Percentiles rank a stretch among this genome's conserved stretches.
phyloP scores from a whole-genome alignment of 768 basidiomycete genomes.

The Lepiota venenata region DNA sequence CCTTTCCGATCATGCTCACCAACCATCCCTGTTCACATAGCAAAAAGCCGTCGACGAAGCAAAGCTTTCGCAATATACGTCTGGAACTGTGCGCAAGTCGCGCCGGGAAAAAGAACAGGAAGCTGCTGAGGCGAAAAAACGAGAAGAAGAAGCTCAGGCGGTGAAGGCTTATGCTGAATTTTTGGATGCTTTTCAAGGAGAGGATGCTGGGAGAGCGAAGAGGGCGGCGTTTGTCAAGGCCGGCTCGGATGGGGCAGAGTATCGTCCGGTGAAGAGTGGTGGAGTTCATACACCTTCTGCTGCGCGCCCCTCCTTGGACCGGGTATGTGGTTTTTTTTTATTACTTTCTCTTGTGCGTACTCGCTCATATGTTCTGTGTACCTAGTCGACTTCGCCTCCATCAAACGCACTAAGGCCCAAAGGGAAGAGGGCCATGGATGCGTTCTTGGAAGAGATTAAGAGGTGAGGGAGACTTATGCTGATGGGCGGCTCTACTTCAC shows the following conservation, averaged over 20 bases:
- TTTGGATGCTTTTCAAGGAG: constrained; percentile 79
- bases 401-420: constrained; percentile 64
- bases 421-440: constrained; percentile 95
- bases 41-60: constrained; percentile 83
- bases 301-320: constrained; percentile 10
- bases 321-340: constrained; percentile 12
- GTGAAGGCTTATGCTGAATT: constrained; percentile 83
- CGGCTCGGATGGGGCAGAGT: constrained; percentile 42
- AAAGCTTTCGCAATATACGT: constrained; percentile 81
- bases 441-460: constrained; percentile 96
- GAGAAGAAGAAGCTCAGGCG: constrained; percentile 77
- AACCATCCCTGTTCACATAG: constrained; percentile 52
- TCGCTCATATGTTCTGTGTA: constrained; percentile 4
- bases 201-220: constrained; percentile 48
- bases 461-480: constrained; percentile 40
- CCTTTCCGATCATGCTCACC: constrained; percentile 57
- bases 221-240: constrained; percentile 60
- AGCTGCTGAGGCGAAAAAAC: constrained; percentile 85
- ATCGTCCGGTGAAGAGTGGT: constrained; percentile 23
- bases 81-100: constrained; percentile 87
- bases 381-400: constrained; percentile 58
- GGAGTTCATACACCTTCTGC: constrained; percentile 3
- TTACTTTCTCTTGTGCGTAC: not conserved
- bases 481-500: not conserved
- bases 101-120: constrained; percentile 91